These are phyloP conservation scores for Zymoseptoria pseudotritici DNA, from an alignment of 2,329 filamentous ascomycete species.

Conservation along the genomic window DNA sequence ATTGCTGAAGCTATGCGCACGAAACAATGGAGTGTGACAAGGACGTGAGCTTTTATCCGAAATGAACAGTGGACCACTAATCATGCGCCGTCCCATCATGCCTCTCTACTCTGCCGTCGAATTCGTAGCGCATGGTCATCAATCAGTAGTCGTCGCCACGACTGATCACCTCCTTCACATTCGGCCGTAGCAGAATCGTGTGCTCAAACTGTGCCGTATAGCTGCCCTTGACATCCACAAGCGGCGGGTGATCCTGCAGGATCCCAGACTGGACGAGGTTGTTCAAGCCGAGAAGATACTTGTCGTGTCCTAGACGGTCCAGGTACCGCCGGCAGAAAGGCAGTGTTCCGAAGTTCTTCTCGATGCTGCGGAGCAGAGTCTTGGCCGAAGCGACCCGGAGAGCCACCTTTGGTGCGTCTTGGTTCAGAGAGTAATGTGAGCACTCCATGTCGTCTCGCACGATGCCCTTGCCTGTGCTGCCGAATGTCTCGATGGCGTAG, in stretches of 20 bases:
- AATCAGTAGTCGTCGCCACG: conserved; percentile 33
- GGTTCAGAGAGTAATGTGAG: conserved; percentile 31
- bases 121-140: no score
- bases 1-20: no score
- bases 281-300: conserved; percentile 54
- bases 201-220: conserved; percentile 61
- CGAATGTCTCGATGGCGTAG: conserved; percentile 54
- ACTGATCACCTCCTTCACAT: conserved; percentile 36
- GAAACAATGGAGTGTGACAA: no score
- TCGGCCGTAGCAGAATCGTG: conserved; percentile 36
- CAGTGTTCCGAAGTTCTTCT: conserved; percentile 55
- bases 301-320: conserved; percentile 54
- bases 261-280: conserved; percentile 51
- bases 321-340: conserved; percentile 57
- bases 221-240: conserved; percentile 52
- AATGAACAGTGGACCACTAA: no score
- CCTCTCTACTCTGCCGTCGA: no score
- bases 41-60: no score
- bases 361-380: conserved; percentile 50
- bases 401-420: conserved; percentile 32
- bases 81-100: no score
- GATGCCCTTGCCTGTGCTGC: conserved; percentile 46
- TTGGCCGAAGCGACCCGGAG: conserved; percentile 47
- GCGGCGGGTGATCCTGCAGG: conserved; percentile 49
- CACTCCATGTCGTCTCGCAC: conserved; percentile 40